Percentiles rank a stretch among this genome's conserved stretches.
Evolutionary conservation across 129 eudicot genomes (phyloP).

Genomic region (Solidago caesia): DNA sequence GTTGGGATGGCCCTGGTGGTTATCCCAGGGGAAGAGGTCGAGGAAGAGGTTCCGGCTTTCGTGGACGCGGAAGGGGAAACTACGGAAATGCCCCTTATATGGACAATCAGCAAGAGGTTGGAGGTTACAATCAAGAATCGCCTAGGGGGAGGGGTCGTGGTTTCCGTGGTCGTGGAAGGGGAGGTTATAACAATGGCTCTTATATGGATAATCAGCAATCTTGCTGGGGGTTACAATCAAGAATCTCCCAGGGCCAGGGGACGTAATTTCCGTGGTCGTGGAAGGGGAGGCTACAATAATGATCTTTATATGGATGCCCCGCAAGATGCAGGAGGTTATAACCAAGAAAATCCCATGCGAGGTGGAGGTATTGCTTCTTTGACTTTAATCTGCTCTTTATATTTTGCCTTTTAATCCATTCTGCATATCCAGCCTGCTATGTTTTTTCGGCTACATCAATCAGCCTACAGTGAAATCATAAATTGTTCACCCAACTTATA

Average conservation of each 20-base stretch:
- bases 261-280: conserved; percentile 76
- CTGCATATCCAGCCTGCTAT: background rate
- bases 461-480: background rate
- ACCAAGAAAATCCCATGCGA: conserved; percentile 53
- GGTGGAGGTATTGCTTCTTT: conserved; percentile 41
- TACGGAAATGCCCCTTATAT: conserved; percentile 56
- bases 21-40: conserved; percentile 83
- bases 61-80: conserved; percentile 90
- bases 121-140: conserved; percentile 73
- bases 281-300: conserved; percentile 66
- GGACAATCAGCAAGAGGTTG: conserved; percentile 60
- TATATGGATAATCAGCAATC: conserved; percentile 59
- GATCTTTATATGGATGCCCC: conserved; percentile 59
- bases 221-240: conserved; percentile 64
- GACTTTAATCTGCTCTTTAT: background rate
- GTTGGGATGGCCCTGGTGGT: conserved; percentile 71
- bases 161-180: conserved; percentile 92
- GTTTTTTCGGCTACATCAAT: background rate
- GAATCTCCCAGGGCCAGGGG: conserved; percentile 83
- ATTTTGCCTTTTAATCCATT: background rate
- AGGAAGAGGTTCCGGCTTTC: conserved; percentile 77
- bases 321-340: conserved; percentile 67
- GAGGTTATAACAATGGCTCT: conserved; percentile 65
- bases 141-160: conserved; percentile 74
- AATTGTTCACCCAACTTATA: background rate